Evolutionary conservation across 768 basidiomycete genomes (phyloP).

Genomic region (Phylloporus arenicola): DNA sequence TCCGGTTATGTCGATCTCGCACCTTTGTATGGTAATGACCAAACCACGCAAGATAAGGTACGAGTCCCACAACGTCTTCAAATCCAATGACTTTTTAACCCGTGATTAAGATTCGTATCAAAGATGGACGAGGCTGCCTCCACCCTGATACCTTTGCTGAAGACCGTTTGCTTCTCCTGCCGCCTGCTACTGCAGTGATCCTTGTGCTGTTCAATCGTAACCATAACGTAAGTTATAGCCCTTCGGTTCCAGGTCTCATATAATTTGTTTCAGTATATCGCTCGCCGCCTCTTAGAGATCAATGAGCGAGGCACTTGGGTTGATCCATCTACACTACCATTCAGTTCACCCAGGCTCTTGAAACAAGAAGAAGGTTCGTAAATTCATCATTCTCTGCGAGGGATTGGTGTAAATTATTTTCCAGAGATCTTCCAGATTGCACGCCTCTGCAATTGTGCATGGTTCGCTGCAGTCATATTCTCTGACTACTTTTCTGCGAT

Average conservation of each 20-base stretch:
- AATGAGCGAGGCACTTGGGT: conserved; percentile 67
- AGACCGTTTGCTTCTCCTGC: conserved; percentile 71
- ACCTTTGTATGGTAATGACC: conserved; percentile 75
- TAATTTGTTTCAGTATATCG: conserved; percentile 57
- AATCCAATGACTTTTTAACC: not conserved
- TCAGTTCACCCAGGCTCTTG: conserved; percentile 31
- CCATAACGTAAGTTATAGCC: conserved; percentile 58
- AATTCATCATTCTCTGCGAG: not conserved
- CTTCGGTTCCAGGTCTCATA: not conserved
- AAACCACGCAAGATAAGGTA: conserved; percentile 53
- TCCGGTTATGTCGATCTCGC: conserved; percentile 83
- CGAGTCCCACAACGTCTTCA: conserved; percentile 22
- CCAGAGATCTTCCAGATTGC: conserved; percentile 79
- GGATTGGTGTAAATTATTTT: conserved; percentile 11
- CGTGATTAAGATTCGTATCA: conserved; percentile 27
- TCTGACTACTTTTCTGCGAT: conserved; percentile 81
- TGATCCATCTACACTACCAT: conserved; percentile 46
- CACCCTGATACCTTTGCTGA: conserved; percentile 74
- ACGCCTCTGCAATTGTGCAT: conserved; percentile 70
- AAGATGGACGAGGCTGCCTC: conserved; percentile 62
- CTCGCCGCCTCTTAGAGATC: conserved; percentile 68
- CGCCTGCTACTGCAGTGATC: conserved; percentile 68
- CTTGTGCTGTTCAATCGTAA: conserved; percentile 87
- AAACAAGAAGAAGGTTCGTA: conserved; percentile 51
- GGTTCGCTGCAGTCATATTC: conserved; percentile 77